Percentiles rank a stretch among this genome's conserved stretches.
Evolutionary conservation across 176 grass and related monocot species (phyloP).

Genomic region (Poa pratensis): DNA sequence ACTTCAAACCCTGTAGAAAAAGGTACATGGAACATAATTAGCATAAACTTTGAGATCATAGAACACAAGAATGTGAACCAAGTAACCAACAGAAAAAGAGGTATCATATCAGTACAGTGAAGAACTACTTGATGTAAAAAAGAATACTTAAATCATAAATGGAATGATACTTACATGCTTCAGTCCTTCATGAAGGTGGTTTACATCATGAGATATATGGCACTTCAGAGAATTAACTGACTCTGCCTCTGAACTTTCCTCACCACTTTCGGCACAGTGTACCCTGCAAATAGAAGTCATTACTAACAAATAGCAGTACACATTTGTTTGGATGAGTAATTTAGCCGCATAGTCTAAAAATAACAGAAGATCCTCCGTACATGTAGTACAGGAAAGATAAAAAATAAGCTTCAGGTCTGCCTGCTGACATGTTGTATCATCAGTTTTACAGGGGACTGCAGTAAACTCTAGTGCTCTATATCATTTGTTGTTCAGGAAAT

Average conservation of each 20-base stretch:
- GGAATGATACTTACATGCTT: slow-evolving; percentile 91
- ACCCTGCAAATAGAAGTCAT: slow-evolving; percentile 61
- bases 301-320: slow-evolving; percentile 35
- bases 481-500: background rate
- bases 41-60: slow-evolving; percentile 22
- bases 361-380: slow-evolving; percentile 27
- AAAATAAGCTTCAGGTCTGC: background rate
- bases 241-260: slow-evolving; percentile 86
- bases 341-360: slow-evolving; percentile 3
- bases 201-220: slow-evolving; percentile 99
- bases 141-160: too few relatives aligned
- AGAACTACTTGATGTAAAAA: slow-evolving; percentile 19
- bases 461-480: slow-evolving; percentile 26
- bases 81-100: slow-evolving; percentile 6
- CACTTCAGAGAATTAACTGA: slow-evolving; percentile 94
- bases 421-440: background rate
- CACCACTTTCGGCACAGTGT: slow-evolving; percentile 94
- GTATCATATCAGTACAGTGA: slow-evolving; percentile 9
- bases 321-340: slow-evolving; percentile 9
- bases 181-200: slow-evolving; percentile 98
- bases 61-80: slow-evolving; percentile 30
- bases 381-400: slow-evolving; percentile 22
- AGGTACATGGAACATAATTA: slow-evolving; percentile 43
- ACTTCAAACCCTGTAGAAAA: slow-evolving; percentile 74
- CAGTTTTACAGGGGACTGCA: background rate